Conservation (phyloP, 1,284 basidiomycete species). For the Rhodotorula sp. region DNA sequence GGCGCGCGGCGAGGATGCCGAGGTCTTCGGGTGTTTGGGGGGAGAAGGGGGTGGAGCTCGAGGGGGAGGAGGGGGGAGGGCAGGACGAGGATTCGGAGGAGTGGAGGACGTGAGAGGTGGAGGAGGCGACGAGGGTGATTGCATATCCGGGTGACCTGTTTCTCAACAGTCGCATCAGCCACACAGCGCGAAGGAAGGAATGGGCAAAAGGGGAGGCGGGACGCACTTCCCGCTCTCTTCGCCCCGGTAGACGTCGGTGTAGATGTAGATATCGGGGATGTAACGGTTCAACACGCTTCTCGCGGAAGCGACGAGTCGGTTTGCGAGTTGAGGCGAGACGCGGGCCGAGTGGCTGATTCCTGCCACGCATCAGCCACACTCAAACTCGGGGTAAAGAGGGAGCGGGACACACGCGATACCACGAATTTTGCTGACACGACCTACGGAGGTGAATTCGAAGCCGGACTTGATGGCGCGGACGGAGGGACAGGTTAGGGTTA, state of each 20-base stretch:
- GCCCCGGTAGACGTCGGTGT: slow-evolving; percentile 97
- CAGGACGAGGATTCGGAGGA: slow-evolving; percentile 79
- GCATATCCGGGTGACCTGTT: slow-evolving; percentile 91
- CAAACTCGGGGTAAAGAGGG: background rate
- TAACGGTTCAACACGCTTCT: slow-evolving; percentile 90
- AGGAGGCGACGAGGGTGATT: slow-evolving; percentile 82
- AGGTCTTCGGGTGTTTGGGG: slow-evolving; percentile 73
- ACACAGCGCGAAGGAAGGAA: background rate
- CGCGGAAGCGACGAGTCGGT: slow-evolving; percentile 92
- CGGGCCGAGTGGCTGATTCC: slow-evolving; percentile 76
- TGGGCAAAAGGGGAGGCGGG: slow-evolving; percentile 23
- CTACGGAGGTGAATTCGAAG: slow-evolving; percentile 86
- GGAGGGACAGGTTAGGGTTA: slow-evolving; percentile 87
- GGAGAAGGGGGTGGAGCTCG: background rate
- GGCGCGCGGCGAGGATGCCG: slow-evolving; percentile 72
- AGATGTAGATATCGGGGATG: slow-evolving; percentile 96
- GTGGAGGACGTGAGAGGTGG: slow-evolving; percentile 85
- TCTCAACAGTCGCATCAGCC: too few species aligned
- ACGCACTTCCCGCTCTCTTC: slow-evolving; percentile 91
- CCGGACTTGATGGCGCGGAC: slow-evolving; percentile 80
- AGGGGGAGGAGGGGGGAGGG: slow-evolving; percentile 49
- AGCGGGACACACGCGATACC: slow-evolving; percentile 78
- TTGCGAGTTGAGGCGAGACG: slow-evolving; percentile 94
- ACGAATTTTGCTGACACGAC: slow-evolving; percentile 88
- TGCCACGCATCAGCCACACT: background rate